phyloP scores from a whole-genome alignment of 345 rosid species.

The Cochlearia excelsa region DNA sequence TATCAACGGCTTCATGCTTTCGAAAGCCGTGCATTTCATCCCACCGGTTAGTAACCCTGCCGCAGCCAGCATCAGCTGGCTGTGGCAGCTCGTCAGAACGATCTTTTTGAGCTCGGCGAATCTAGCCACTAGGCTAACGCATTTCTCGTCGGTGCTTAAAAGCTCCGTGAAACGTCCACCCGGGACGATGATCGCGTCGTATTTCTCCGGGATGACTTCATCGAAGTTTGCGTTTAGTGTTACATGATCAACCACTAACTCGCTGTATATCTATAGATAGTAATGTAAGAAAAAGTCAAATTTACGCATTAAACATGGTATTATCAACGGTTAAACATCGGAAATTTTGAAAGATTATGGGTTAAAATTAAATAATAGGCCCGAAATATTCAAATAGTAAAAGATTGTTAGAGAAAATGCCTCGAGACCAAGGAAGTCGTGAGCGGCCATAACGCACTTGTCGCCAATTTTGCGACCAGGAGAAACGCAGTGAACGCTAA shows the following conservation, averaged over 20 bases:
- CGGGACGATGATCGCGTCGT: slow-evolving; percentile 46
- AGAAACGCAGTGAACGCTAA: slow-evolving; percentile 47
- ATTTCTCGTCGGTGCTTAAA: slow-evolving; percentile 42
- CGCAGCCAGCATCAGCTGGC: slow-evolving; percentile 45
- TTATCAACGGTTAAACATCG: too few relatives aligned
- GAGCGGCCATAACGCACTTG: slow-evolving; percentile 48
- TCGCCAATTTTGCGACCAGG: slow-evolving; percentile 45
- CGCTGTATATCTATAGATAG: slow-evolving; percentile 39
- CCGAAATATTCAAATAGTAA: not conserved
- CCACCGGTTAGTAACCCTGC: slow-evolving; percentile 46
- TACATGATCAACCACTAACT: slow-evolving; percentile 44
- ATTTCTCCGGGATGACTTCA: slow-evolving; percentile 35
- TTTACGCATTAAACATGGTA: too few relatives aligned
- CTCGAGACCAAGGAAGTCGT: slow-evolving; percentile 50
- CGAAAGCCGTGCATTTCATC: slow-evolving; percentile 49
- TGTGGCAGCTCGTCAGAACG: slow-evolving; percentile 48
- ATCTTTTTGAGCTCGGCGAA: slow-evolving; percentile 45
- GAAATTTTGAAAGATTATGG: too few relatives aligned
- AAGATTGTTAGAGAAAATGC: slow-evolving; percentile 24
- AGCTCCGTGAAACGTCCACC: slow-evolving; percentile 52
- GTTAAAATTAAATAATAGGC: not conserved
- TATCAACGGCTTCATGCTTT: slow-evolving; percentile 49
- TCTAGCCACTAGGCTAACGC: slow-evolving; percentile 32
- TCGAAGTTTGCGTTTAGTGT: slow-evolving; percentile 45
- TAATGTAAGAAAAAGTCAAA: too few relatives aligned